Base-by-base conservation (phyloP, 352 stramenopile species). In the Thraustochytrium sp. region DNA sequence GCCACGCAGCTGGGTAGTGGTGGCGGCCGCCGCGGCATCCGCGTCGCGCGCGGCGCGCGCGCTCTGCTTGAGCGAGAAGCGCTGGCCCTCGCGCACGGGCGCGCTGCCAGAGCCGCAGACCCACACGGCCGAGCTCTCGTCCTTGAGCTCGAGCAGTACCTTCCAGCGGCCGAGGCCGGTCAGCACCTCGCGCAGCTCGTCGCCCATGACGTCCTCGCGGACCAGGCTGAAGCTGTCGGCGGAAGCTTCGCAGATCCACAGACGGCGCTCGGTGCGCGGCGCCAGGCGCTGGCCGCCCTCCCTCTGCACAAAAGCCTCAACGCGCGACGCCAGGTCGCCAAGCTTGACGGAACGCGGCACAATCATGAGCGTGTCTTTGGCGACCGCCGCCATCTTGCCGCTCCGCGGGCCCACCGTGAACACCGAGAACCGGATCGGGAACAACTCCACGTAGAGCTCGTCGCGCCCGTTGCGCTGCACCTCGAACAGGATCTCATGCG, bases 101-200 rank as follows among this genome's bases (percentile, higher is more conserved):
- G 21, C 40, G 59, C 26, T 26, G 9, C 59, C 59, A 44, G 42
- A 21, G 9, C 59, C 59, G 59, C 59, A 75, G 37, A 54, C 36
- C 62, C 62, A 75, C 18, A 4, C 5, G 8, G 23, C 4, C 18
- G 37, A 18, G 9, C 44, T 36, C 16, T 5, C 2, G 16, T 16
- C 11, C 26, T 55, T 53, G 16, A 54, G 23, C 31, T 75, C 62
- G 40, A 56, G 2, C 31, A 75, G 18, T 4, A 75, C 11, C 9
- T 75, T 75, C 62, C 62, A 75, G 11, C 13, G 51, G 38, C 62
- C 62, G 31, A 75, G 62, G 44, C 62, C 62, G 11, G 40, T 53
- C n/a, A 75, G 62, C 23, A 53, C 62, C 23, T 75, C 62, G 13
- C 53, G 51, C 36, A 75, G 36, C 44, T 75, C 37, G 2, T 75